phyloP scores from a whole-genome alignment of 2,329 filamentous ascomycete genomes.

The Grosmannia clavigera region DNA sequence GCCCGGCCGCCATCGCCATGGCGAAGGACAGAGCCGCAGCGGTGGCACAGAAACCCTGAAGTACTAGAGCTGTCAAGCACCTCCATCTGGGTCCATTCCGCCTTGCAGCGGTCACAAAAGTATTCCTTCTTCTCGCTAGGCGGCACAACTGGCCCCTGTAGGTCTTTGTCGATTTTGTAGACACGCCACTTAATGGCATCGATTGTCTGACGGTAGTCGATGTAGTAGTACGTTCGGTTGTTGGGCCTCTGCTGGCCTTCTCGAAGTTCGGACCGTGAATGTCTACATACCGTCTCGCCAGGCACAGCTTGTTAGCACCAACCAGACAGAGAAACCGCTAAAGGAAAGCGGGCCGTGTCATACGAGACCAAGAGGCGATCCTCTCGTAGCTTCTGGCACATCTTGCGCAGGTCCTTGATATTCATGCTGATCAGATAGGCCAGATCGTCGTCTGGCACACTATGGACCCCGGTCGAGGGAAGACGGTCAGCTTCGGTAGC shows the following conservation, averaged over 20 bases:
- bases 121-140: conserved; percentile 86
- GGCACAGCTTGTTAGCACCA: conserved; percentile 1
- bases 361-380: conserved; percentile 77
- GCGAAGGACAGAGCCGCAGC: conserved; percentile 54
- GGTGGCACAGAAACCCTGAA: conserved; percentile 69
- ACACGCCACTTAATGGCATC: conserved; percentile 95
- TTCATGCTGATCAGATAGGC: conserved; percentile 80
- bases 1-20: conserved; percentile 55
- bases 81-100: conserved; percentile 82
- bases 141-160: conserved; percentile 71
- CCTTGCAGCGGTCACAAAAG: conserved; percentile 66
- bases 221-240: conserved; percentile 90
- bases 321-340: not conserved
- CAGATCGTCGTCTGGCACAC: conserved; percentile 72
- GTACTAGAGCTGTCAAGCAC: conserved; percentile 65
- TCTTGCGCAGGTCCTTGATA: conserved; percentile 80
- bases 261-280: conserved; percentile 62
- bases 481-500: conserved; percentile 14
- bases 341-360: conserved; percentile 5
- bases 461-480: not conserved
- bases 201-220: conserved; percentile 87
- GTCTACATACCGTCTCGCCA: conserved; percentile 28
- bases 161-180: conserved; percentile 75
- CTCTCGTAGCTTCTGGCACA: conserved; percentile 73
- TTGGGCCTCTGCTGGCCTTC: conserved; percentile 72